Evolutionary conservation across 768 basidiomycete genomes (phyloP), one percentile per base, ranked within the genome.

Genomic region (Lactarius quietus): DNA sequence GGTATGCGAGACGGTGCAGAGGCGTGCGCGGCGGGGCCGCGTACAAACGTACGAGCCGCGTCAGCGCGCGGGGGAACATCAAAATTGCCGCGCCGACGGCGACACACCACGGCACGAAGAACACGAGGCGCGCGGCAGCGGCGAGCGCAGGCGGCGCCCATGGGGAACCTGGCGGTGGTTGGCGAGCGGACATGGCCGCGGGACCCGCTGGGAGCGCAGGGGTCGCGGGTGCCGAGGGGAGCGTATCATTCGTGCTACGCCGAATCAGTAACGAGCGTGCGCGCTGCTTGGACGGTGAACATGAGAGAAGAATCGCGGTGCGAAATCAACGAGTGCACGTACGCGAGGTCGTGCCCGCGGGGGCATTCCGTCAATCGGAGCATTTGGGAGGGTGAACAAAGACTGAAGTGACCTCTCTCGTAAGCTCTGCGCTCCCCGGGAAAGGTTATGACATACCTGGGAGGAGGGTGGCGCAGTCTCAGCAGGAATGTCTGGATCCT

Each of bases 51-150:
- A 68, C 67, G 38, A 62, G 62, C 17, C 23, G n/a, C n/a, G 55
- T 26, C 3, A 68, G 39, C 15, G 33, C n/a, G 12, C 59, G 63
- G 3, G 69, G 69, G 23, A 58, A 43, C 23, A 69, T 35, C 10
- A 57, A 33, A 33, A 69, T 63, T 0, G 54, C 43, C 14, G 63
- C 67, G 45, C 67, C 69, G 38, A 69, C 66, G 57, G 59, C 53
- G 38, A 69, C 18, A 38, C 62, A 64, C 67, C 67, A 69, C 1
- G 66, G 63, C 12, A 67, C 57, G 63, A 69, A 68, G 53, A 69
- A 35, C 8, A 65, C 7, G 52, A 61, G 8, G 29, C 69, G 69
- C 29, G 31, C 18, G 20, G 57, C 33, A 18, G 35, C 18, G 10
- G 53, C 38, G 45, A 68, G 51, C 3, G 59, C 23, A 3, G 59